phyloP scores from a whole-genome alignment of 2,329 filamentous ascomycete species.

The Paradendryphiella salina region DNA sequence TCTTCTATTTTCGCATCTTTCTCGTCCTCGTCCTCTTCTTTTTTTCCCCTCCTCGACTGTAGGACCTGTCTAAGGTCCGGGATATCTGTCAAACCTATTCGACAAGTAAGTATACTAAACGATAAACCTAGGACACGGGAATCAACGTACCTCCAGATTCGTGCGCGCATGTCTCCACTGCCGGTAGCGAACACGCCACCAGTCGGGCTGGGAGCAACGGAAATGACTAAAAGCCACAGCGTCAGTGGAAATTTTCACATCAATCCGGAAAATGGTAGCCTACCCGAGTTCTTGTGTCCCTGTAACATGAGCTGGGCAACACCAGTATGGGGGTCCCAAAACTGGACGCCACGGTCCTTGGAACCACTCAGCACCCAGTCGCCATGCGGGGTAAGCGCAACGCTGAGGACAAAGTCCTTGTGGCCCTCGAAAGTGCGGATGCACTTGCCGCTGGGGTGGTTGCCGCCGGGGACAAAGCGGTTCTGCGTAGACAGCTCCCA shows the following conservation, averaged over 20 bases:
- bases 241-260: constrained; percentile 17
- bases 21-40: no score
- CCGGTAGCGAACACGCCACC: constrained; percentile 92
- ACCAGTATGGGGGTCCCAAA: constrained; percentile 95
- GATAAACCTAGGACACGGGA: background rate
- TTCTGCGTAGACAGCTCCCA: constrained; percentile 85
- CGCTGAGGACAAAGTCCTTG: constrained; percentile 96
- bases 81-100: constrained; percentile 40
- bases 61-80: constrained; percentile 30
- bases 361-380: constrained; percentile 96
- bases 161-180: constrained; percentile 94
- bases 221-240: constrained; percentile 69
- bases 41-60: no score
- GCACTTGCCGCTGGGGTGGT: constrained; percentile 85
- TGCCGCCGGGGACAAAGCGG: constrained; percentile 65
- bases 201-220: constrained; percentile 88
- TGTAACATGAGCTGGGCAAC: constrained; percentile 97
- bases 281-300: constrained; percentile 93
- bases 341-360: constrained; percentile 96
- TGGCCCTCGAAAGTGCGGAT: constrained; percentile 97
- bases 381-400: constrained; percentile 91
- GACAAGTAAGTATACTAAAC: constrained; percentile 14
- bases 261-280: constrained; percentile 29
- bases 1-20: no score
- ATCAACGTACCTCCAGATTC: constrained; percentile 79